A percentile compares a stretch with the other conserved stretches of the same genome.
These are phyloP conservation scores for Euphorbia tirucalli DNA, from an alignment of 345 rosid genomes.

Conservation along the genomic window DNA sequence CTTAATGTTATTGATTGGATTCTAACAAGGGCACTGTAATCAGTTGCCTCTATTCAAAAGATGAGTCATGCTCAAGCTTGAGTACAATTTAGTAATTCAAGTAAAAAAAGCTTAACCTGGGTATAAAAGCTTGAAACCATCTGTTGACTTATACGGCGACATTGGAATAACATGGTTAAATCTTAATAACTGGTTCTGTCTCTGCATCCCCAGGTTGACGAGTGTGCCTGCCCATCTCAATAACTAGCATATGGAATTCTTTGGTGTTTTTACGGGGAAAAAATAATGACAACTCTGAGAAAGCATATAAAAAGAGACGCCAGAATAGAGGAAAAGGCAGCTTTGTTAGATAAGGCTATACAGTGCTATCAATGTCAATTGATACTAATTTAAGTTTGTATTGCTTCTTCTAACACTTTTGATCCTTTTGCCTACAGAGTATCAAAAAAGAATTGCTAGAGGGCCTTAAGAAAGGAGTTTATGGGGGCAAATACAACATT, in stretches of 20 bases:
- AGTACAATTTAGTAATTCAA: too few relatives aligned
- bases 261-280: constrained; percentile 46
- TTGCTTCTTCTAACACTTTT: constrained; percentile 9
- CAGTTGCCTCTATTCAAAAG: too few relatives aligned
- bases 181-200: neutral
- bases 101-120: neutral
- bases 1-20: too few relatives aligned
- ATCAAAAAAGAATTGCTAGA: constrained; percentile 81
- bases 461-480: constrained; percentile 70
- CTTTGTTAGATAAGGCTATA: constrained; percentile 69
- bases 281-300: constrained; percentile 63
- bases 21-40: too few relatives aligned
- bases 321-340: constrained; percentile 83
- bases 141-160: neutral
- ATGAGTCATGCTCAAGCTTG: too few relatives aligned
- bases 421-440: constrained; percentile 42
- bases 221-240: neutral
- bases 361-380: neutral
- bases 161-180: neutral
- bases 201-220: neutral
- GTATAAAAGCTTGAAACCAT: neutral
- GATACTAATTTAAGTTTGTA: neutral
- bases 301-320: constrained; percentile 61
- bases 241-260: neutral
- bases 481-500: constrained; percentile 61